These are phyloP conservation scores for Phytophthora sp. DNA, from an alignment of 352 stramenopile species.

Conservation along the genomic window DNA sequence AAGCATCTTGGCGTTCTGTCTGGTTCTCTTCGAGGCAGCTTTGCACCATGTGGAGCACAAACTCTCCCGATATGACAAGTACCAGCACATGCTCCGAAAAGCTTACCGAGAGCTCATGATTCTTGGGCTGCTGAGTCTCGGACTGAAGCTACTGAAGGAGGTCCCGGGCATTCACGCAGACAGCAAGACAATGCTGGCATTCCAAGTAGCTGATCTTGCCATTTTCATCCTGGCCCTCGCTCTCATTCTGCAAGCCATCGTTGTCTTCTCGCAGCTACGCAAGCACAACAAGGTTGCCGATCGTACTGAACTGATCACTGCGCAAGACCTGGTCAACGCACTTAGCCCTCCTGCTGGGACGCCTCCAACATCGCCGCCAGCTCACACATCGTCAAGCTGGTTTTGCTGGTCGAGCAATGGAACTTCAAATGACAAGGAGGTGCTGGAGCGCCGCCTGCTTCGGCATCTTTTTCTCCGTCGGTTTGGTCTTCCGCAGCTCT, in stretches of 20 bases:
- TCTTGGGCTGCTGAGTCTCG: constrained; percentile 52
- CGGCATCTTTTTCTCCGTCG: constrained; percentile 48
- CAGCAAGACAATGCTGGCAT: constrained; percentile 44
- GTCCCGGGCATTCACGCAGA: constrained; percentile 29
- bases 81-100: constrained; percentile 68
- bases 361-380: not conserved
- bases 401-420: not conserved
- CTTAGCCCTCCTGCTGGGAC: constrained; percentile 5
- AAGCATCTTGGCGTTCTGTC: constrained; percentile 48
- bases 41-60: constrained; percentile 55
- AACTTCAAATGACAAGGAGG: constrained; percentile 14
- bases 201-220: constrained; percentile 54
- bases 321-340: constrained; percentile 35
- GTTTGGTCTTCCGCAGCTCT: constrained; percentile 51
- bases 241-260: constrained; percentile 52
- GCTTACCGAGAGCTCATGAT: constrained; percentile 65
- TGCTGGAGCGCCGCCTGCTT: constrained; percentile 43
- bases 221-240: constrained; percentile 59
- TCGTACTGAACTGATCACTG: constrained; percentile 46
- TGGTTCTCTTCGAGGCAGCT: constrained; percentile 48
- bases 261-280: constrained; percentile 50
- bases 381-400: not conserved
- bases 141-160: constrained; percentile 56
- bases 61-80: constrained; percentile 54
- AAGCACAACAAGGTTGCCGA: constrained; percentile 43